Evolutionary conservation across 352 stramenopile genomes (phyloP).

Genomic region (Elongisporangium senticosum): DNA sequence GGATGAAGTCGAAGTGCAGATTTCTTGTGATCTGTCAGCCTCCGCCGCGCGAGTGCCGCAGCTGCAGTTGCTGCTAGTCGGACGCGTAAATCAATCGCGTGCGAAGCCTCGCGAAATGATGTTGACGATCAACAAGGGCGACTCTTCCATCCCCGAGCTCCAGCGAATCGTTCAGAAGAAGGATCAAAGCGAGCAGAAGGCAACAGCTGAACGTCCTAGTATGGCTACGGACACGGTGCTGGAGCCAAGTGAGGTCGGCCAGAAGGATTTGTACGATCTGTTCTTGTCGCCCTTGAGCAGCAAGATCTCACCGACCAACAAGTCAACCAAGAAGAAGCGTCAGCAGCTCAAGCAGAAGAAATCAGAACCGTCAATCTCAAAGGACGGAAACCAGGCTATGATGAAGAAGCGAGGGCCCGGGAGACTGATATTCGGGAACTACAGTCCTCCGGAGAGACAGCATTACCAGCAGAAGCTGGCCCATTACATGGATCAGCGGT

Average conservation of each 20-base stretch:
- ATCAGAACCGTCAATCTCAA: not conserved
- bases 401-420: constrained; percentile 39
- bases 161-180: constrained; percentile 65
- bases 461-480: constrained; percentile 77
- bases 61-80: constrained; percentile 65
- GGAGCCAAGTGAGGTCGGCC: not conserved
- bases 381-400: constrained; percentile 13
- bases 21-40: constrained; percentile 68
- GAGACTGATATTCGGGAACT: constrained; percentile 69
- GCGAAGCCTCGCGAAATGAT: constrained; percentile 18
- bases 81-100: constrained; percentile 30
- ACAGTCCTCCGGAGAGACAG: constrained; percentile 47
- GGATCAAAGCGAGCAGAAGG: constrained; percentile 9
- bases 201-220: not conserved
- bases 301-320: constrained; percentile 28
- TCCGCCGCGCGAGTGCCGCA: constrained; percentile 71
- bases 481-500: constrained; percentile 67
- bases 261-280: constrained; percentile 5
- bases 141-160: constrained; percentile 47
- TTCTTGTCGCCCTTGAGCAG: constrained; percentile 12
- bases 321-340: constrained; percentile 15
- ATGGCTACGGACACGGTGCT: not conserved
- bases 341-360: constrained; percentile 10
- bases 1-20: constrained; percentile 73
- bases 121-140: constrained; percentile 22